Evolutionary conservation across 768 basidiomycete species (phyloP).

Genomic region (Lactifluus echinatus): DNA sequence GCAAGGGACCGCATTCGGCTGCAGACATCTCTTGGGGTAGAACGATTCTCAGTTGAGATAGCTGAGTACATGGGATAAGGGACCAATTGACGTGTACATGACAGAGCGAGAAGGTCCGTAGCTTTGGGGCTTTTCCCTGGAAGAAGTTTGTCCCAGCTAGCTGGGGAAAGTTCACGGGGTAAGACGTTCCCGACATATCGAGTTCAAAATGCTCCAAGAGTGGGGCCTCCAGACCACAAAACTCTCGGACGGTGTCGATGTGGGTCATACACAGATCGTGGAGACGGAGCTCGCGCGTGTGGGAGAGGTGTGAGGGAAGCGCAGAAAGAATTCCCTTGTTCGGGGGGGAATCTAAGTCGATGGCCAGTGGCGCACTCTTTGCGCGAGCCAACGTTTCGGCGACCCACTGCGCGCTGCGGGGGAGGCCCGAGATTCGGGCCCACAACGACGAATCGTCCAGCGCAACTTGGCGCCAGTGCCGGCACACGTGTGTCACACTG

Average conservation of each 20-base stretch:
- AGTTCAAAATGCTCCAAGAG: constrained; percentile 6
- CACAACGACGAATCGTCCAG: constrained; percentile 6
- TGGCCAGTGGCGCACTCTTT: background rate
- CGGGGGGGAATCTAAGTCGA: background rate
- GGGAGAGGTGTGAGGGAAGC: background rate
- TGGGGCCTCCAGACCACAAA: background rate
- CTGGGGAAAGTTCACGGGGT: background rate
- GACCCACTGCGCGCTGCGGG: background rate
- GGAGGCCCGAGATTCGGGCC: background rate
- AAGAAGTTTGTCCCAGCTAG: background rate
- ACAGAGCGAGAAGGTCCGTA: background rate
- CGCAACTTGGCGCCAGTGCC: constrained; percentile 13
- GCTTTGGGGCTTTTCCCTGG: background rate
- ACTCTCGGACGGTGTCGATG: background rate
- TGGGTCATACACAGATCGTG: background rate
- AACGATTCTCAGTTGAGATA: background rate
- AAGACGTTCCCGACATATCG: background rate
- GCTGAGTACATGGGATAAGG: background rate
- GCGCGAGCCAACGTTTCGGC: constrained; percentile 2
- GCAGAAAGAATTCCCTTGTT: background rate
- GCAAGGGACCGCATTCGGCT: background rate
- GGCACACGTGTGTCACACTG: constrained; percentile 13
- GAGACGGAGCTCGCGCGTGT: constrained; percentile 7
- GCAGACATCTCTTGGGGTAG: background rate
- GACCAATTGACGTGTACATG: background rate